Percentiles rank a stretch among this genome's conserved stretches.
Conservation (phyloP, 1,284 basidiomycete species). For the Fomitopsis pinicola region DNA sequence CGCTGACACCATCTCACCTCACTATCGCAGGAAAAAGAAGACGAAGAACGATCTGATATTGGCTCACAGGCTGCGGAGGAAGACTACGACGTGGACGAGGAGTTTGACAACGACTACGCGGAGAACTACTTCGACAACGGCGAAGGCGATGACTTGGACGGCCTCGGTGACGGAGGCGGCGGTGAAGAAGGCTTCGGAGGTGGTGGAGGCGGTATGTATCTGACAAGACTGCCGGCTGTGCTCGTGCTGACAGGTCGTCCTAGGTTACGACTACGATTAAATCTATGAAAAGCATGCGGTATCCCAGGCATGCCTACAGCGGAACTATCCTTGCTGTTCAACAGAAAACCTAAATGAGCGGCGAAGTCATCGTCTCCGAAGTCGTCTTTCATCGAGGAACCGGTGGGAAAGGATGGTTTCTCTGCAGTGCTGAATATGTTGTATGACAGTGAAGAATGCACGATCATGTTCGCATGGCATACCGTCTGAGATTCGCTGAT, state of each 20-base stretch:
- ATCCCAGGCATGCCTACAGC: not conserved
- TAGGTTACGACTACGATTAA: conserved; percentile 29
- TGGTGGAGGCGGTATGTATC: conserved; percentile 31
- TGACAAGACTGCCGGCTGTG: not conserved
- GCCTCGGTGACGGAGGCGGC: conserved; percentile 63
- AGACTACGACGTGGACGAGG: conserved; percentile 81
- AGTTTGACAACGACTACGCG: conserved; percentile 82
- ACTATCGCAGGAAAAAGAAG: conserved; percentile 54
- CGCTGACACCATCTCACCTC: not conserved
- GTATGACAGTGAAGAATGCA: not conserved
- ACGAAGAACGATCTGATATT: conserved; percentile 57
- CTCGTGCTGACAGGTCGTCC: not conserved
- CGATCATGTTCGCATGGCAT: not conserved
- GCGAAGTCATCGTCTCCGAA: too few relatives aligned
- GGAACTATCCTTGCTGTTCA: too few relatives aligned
- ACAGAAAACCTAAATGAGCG: too few relatives aligned
- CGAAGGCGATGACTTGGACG: conserved; percentile 72
- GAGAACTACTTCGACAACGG: conserved; percentile 86
- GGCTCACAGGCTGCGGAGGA: conserved; percentile 58
- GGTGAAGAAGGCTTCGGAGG: conserved; percentile 49
- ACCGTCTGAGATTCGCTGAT: not conserved
- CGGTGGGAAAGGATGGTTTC: too few relatives aligned
- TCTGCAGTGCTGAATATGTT: not conserved
- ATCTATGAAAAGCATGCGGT: not conserved
- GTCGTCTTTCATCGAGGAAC: too few relatives aligned